phyloP scores from a whole-genome alignment of 257 asterid species.

The Solanum acaule region DNA sequence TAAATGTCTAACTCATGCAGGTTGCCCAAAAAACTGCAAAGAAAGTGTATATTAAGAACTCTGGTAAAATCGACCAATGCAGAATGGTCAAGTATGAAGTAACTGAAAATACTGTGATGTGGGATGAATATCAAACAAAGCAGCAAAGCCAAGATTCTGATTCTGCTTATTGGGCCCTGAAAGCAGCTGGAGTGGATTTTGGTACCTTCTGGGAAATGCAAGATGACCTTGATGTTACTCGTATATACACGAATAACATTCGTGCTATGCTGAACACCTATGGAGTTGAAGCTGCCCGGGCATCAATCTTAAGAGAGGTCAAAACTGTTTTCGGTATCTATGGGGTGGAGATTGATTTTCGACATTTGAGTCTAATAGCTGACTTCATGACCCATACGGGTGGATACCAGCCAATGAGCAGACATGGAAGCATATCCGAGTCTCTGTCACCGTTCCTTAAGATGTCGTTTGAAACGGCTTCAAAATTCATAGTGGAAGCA shows the following conservation, averaged over 20 bases:
- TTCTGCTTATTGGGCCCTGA: conserved; percentile 63
- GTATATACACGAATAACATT: conserved; percentile 70
- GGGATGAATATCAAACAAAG: conserved; percentile 49
- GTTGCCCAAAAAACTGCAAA: conserved; percentile 76
- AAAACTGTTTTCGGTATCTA: conserved; percentile 78
- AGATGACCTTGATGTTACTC: conserved; percentile 54
- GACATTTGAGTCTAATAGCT: conserved; percentile 78
- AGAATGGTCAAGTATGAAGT: conserved; percentile 60
- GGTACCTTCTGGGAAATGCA: conserved; percentile 66
- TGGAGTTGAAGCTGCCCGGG: conserved; percentile 95
- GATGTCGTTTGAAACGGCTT: conserved; percentile 90
- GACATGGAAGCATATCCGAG: conserved; percentile 74
- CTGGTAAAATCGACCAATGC: conserved; percentile 70
- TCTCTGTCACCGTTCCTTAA: conserved; percentile 67
- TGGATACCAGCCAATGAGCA: conserved; percentile 79
- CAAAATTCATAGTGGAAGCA: conserved; percentile 83
- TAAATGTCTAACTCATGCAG: conserved; percentile 25
- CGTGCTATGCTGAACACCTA: conserved; percentile 55
- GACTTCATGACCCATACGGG: conserved; percentile 91
- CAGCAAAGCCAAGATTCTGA: conserved; percentile 4
- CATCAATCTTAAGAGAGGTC: conserved; percentile 67
- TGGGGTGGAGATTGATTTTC: conserved; percentile 78
- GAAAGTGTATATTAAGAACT: conserved; percentile 54
- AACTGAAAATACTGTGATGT: conserved; percentile 69
- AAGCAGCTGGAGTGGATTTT: conserved; percentile 79